A percentile compares a stretch with the other conserved stretches of the same genome.
Evolutionary conservation across 1,284 basidiomycete species (phyloP).

Genomic region (Fomes fomentarius): DNA sequence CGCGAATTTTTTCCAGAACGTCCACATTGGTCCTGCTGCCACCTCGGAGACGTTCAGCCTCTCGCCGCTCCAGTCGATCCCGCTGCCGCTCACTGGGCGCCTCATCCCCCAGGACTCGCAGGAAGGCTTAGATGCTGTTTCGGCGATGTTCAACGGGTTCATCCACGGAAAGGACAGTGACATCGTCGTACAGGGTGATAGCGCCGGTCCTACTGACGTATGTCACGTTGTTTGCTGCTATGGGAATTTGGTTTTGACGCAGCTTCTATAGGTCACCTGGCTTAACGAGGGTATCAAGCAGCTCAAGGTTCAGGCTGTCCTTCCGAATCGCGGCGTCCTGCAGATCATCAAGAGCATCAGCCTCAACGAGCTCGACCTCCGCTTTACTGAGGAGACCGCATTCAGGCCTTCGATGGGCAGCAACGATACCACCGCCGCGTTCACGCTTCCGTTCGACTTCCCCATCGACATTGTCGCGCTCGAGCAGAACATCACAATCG

Average conservation of each 20-base stretch:
- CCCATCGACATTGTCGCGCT: constrained; percentile 69
- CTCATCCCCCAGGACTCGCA: constrained; percentile 62
- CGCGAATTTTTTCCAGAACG: constrained; percentile 55
- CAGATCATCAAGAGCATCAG: constrained; percentile 69
- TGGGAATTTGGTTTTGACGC: not conserved
- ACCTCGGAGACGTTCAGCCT: constrained; percentile 57
- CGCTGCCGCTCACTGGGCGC: constrained; percentile 63
- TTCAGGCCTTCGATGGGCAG: constrained; percentile 66
- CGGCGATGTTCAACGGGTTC: constrained; percentile 74
- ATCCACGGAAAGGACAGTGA: constrained; percentile 69
- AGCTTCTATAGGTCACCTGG: constrained; percentile 60
- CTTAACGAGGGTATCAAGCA: constrained; percentile 76
- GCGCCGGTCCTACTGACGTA: constrained; percentile 65
- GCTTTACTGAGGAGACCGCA: constrained; percentile 60
- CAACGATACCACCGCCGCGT: constrained; percentile 60
- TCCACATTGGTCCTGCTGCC: constrained; percentile 63
- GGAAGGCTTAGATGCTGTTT: constrained; percentile 62
- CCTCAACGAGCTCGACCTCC: constrained; percentile 65
- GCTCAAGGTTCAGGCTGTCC: constrained; percentile 60
- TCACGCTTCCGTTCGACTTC: constrained; percentile 74
- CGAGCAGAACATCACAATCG: constrained; percentile 64
- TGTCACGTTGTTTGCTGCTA: not conserved
- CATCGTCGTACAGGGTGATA: constrained; percentile 64
- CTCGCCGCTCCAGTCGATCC: constrained; percentile 55
- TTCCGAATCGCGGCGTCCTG: constrained; percentile 69